These are phyloP conservation scores for Bryoerythrophyllum caledonicum DNA, from an alignment of 225 moss, liverwort and hornwort genomes.

Conservation along the genomic window DNA sequence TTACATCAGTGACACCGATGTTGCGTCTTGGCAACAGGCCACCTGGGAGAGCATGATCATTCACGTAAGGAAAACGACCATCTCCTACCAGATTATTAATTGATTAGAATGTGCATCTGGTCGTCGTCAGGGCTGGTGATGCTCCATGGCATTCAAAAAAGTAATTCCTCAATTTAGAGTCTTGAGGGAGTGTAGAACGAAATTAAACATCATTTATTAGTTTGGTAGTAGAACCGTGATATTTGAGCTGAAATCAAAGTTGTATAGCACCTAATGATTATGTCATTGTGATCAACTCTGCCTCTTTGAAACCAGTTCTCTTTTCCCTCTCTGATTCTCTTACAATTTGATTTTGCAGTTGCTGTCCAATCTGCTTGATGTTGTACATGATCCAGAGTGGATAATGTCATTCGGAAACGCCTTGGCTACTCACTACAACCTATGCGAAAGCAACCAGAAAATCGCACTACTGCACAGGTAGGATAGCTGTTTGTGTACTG, in stretches of 20 bases:
- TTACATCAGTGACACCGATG: constrained; percentile 70
- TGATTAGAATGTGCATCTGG: neutral
- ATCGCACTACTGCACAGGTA: constrained; percentile 88
- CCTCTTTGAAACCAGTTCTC: neutral
- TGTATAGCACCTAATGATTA: neutral
- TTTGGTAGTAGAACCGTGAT: neutral
- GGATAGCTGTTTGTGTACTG: neutral
- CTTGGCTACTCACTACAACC: constrained; percentile 73
- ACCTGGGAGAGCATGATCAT: constrained; percentile 94
- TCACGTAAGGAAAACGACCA: constrained; percentile 52
- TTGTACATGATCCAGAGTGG: constrained; percentile 82
- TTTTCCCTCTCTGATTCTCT: constrained; percentile 18
- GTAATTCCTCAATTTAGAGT: neutral
- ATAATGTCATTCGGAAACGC: constrained; percentile 85
- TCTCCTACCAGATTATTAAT: neutral
- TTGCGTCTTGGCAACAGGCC: constrained; percentile 76
- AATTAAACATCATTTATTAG: neutral
- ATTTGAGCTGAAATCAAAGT: neutral
- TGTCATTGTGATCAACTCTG: neutral
- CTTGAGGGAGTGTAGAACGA: neutral
- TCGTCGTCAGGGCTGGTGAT: constrained; percentile 12
- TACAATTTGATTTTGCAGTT: constrained; percentile 54
- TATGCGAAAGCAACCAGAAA: constrained; percentile 70
- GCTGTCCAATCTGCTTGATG: constrained; percentile 80
- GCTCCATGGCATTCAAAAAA: neutral